Evolutionary conservation across 1,284 basidiomycete species (phyloP), one percentile per base, ranked within the genome.

Genomic region (Veloboletus limbatus): DNA sequence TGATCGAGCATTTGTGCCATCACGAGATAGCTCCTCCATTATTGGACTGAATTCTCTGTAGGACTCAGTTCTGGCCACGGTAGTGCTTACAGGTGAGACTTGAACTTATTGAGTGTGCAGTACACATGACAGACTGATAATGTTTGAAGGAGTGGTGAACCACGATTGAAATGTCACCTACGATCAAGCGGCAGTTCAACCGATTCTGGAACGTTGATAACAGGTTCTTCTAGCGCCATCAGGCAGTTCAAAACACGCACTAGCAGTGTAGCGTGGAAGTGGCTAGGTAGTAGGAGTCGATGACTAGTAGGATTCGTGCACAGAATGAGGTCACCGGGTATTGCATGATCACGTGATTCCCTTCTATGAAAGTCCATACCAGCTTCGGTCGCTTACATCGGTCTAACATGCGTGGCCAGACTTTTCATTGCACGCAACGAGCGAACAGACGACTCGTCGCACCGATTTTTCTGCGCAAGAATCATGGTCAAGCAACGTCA

Each of bases 401-500:
- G 16, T n/a, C 33, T 25, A 39, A n/a, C 35, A 61, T 65, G 58
- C 46, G 65, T 44, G 21, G 42, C 35, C 47, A 32, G n/a, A 43
- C 45, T 25, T 41, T 45, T 37, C 56, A n/a, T 13, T 63, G 53
- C 20, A 40, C 45, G 9, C 61, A 32, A 41, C 55, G 46, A 30
- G 22, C 36, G 1, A 48, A 48, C 36, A 40, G 53, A 24, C 59
- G 14, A 18, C 40, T 50, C 22, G 32, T 41, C 18, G 38, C 37
- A 21, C 51, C 47, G 9, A 24, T 48, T 36, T 14, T 59, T n/a
- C 14, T 50, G 13, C 58, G 58, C 18, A 48, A 38, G 41, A 64
- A 53, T 33, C 62, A 67, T 50, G 55, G 48, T 6, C 52, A 52
- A 28, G 44, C 51, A 14, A 26, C 32, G 3, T 30, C 47, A 18